Base-by-base conservation (phyloP, 768 basidiomycete species). In the Tylopilus cervinicoccineus region DNA sequence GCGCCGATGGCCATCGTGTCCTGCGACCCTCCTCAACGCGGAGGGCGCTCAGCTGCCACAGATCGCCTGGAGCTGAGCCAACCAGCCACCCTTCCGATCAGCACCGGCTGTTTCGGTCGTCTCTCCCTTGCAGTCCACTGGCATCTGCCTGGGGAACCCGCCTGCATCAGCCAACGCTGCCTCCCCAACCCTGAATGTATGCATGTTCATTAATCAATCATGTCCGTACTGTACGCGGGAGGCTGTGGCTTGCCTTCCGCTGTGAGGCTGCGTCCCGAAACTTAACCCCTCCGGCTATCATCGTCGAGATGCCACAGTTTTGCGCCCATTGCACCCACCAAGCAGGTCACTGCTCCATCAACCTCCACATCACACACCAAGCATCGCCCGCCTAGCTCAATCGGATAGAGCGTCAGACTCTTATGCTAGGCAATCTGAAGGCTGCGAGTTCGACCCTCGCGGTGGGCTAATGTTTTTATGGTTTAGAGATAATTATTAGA, bases 371-470 rank as follows among this genome's bases (percentile, higher is more conserved):
- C 10, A 1, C 7, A 5, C 7, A 12, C 6, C 2, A 5, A 2
- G 6, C 6, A 47, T 45, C 54, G 76, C 76, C 78, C 74, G 76
- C 76, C 76, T 78, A 79, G 78, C 76, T 79, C 78, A 78, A 78
- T 78, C 76, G 76, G 76, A 78, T 79, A 78, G 77, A 79, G 76
- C 76, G 76, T 78, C 76, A 79, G 76, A 78, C 76, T 78, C 76
- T 78, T 79, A 79, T 38, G 47, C 56, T 68, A 67, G 66, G 68
- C 66, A 46, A 76, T 76, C 76, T 76, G 75, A 77, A 78, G 77
- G 76, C 75, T 77, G 76, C 76, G 76, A 76, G 76, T 78, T 77
- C 76, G 76, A 77, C 76, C 75, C 77, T 76, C 76, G 76, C 76
- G 76, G 77, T 77, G 76, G 76, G 76, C 77, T 78, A 77, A 39